Evolutionary conservation across 1,284 basidiomycete species (phyloP).

Genomic region (Trametes sp.): DNA sequence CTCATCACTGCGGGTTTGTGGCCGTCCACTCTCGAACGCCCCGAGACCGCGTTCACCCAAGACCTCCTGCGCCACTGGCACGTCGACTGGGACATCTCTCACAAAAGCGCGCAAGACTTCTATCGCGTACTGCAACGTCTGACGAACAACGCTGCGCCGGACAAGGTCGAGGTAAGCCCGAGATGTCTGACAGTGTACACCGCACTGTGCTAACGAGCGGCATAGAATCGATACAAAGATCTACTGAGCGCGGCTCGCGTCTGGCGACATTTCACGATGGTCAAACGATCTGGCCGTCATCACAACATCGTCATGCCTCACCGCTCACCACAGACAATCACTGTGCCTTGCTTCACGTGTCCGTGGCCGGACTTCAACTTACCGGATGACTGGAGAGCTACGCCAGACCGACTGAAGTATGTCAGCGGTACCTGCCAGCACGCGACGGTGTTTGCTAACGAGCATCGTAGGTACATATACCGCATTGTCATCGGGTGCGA

Average conservation of each 20-base stretch:
- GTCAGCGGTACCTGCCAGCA: background rate
- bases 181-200: background rate
- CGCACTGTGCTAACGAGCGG: background rate
- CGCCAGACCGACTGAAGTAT: background rate
- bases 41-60: slow-evolving; percentile 3
- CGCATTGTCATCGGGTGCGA: background rate
- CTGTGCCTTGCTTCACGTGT: slow-evolving; percentile 1
- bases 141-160: background rate
- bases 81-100: background rate
- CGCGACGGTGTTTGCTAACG: background rate
- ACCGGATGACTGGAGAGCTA: background rate
- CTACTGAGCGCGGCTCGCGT: slow-evolving; percentile 2
- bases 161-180: background rate
- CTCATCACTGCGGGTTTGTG: slow-evolving; percentile 1
- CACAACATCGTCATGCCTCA: background rate
- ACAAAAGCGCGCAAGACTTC: slow-evolving; percentile 8
- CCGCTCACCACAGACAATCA: background rate
- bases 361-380: slow-evolving; percentile 2
- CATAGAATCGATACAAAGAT: slow-evolving; percentile 4
- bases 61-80: background rate
- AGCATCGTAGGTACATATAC: slow-evolving; percentile 3
- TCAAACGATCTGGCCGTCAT: slow-evolving; percentile 1
- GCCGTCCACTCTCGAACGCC: background rate
- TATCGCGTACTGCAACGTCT: background rate
- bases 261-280: slow-evolving; percentile 4